phyloP scores from a whole-genome alignment of 768 basidiomycete species.

The Boletus speciosus region DNA sequence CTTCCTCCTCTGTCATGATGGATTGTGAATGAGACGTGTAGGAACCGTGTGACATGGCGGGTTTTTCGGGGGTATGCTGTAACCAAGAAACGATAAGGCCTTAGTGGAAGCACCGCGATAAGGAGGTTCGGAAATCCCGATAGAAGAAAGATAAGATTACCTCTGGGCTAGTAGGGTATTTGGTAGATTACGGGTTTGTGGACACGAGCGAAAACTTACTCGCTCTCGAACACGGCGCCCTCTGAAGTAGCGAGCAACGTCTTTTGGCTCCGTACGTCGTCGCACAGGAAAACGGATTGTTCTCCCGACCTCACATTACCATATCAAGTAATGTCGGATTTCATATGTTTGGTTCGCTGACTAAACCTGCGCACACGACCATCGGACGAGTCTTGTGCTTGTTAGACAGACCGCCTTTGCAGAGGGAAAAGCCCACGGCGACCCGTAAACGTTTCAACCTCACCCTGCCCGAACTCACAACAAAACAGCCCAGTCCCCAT shows the following conservation, averaged over 20 bases:
- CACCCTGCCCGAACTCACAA: too few species aligned
- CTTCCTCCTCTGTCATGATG: conserved; percentile 87
- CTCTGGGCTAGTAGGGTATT: conserved; percentile 28
- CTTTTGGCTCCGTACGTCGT: not conserved
- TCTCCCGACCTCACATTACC: not conserved
- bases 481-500: too few species aligned
- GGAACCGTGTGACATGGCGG: conserved; percentile 66
- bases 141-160: conserved; percentile 29
- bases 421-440: too few species aligned
- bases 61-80: conserved; percentile 34
- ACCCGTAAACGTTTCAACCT: too few species aligned
- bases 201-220: not conserved
- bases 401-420: too few species aligned
- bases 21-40: conserved; percentile 70
- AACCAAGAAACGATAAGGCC: conserved; percentile 32
- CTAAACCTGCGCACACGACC: conserved; percentile 26
- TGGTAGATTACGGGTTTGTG: not conserved
- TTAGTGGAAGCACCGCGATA: conserved; percentile 26
- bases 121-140: conserved; percentile 25
- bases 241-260: not conserved
- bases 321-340: conserved; percentile 16
- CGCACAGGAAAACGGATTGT: conserved; percentile 8
- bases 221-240: not conserved
- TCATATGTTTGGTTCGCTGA: conserved; percentile 33
- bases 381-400: too few species aligned